phyloP scores from a whole-genome alignment of 1,139 yeast species.

The Geotrichum klebahnii region DNA sequence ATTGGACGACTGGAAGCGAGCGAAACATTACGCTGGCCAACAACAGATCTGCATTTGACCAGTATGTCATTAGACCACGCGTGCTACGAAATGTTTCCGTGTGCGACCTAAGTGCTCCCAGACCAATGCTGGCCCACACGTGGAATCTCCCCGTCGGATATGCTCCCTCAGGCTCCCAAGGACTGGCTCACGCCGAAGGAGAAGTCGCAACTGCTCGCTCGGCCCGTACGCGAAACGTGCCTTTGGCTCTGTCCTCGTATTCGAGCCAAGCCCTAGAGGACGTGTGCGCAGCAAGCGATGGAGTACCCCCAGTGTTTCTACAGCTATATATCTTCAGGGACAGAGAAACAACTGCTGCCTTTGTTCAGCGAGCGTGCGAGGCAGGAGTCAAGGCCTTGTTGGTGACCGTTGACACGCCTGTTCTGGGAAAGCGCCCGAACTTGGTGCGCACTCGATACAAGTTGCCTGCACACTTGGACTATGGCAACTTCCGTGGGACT shows the following conservation, averaged over 20 bases:
- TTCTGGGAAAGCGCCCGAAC: slow-evolving; percentile 11
- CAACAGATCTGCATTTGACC: too few relatives aligned
- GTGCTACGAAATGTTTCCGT: too few relatives aligned
- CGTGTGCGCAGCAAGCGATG: background rate
- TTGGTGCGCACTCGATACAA: slow-evolving; percentile 9
- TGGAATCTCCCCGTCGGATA: too few relatives aligned
- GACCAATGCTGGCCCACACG: too few relatives aligned
- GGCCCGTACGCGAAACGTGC: too few relatives aligned
- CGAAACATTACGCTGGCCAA: too few relatives aligned
- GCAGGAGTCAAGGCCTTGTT: slow-evolving; percentile 14
- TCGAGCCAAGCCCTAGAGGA: slow-evolving; percentile 11
- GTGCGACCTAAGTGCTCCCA: too few relatives aligned
- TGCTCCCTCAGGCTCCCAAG: too few relatives aligned
- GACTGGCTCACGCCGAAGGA: too few relatives aligned
- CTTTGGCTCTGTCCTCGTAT: slow-evolving; percentile 13
- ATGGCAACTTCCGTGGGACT: slow-evolving; percentile 14
- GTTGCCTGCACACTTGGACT: slow-evolving; percentile 9
- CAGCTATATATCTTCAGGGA: slow-evolving; percentile 15
- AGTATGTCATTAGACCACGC: too few relatives aligned
- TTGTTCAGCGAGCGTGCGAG: slow-evolving; percentile 13
- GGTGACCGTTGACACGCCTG: slow-evolving; percentile 19
- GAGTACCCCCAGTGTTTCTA: slow-evolving; percentile 6
- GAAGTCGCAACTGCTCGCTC: too few relatives aligned
- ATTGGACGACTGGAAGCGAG: too few relatives aligned
- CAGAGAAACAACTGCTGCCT: slow-evolving; percentile 8